Evolutionary conservation across 1,284 basidiomycete species (phyloP), one percentile per base, ranked within the genome.

Genomic region (Tilletia caries): DNA sequence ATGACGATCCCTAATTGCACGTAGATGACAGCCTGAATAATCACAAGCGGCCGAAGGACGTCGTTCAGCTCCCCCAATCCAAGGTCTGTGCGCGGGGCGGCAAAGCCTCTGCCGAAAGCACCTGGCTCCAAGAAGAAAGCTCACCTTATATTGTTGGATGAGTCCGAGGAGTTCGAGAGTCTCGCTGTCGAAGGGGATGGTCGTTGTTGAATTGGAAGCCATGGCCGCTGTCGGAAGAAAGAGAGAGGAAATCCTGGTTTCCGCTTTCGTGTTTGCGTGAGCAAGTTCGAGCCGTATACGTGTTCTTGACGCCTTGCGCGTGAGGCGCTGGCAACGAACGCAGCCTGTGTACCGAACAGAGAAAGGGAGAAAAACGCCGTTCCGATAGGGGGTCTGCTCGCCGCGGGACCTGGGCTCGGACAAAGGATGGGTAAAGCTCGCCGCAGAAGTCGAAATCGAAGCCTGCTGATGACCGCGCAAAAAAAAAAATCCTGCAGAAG

Each of bases 1-100:
- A 62, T 37, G 32, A 62, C 58, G 58, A 62, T 62, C 4, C 58
- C 58, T 23, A 62, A n/a, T 23, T 62, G 58, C 20, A 62, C 58
- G 32, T 62, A 62, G 58, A 62, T 62, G 32, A 62, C 58, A 33
- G 58, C 58, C 58, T 62, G 27, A 13, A 62, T 44, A 8, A 44
- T 8, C 41, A 8, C 10, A 8, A 8, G 41, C 41, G 10, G 41
- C 41, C 41, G 41, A 10, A 44, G 8, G 10, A 18, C 10, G 41
- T 10, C 41, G 10, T 10, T 18, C 41, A 44, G 18, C 10, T 18
- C 10, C 41, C 41, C 10, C 41, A 8, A 18, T 44, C 41, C 41
- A 44, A n/a, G n/a, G n/a, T n/a, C 41, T 10, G 41, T 18, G 18
- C 8, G n/a, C n/a, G n/a, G n/a, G n/a, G n/a, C n/a, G n/a, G n/a